A percentile compares a stretch with the other conserved stretches of the same genome.
phyloP scores from a whole-genome alignment of 768 basidiomycete genomes.

The Pulveroboletus ravenelii region DNA sequence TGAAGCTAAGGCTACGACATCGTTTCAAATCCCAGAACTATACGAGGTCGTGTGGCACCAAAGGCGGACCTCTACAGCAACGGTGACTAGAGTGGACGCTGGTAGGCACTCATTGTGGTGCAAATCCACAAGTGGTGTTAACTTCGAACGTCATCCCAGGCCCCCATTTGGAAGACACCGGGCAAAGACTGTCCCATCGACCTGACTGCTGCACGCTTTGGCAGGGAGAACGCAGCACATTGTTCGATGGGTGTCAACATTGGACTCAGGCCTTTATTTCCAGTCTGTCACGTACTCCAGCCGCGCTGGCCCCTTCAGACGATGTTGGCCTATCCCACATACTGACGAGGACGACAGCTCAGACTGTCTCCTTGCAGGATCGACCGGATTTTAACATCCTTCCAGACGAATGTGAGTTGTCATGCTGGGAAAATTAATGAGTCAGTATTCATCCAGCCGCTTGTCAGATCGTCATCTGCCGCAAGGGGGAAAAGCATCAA shows the following conservation, averaged over 20 bases:
- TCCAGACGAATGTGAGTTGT: constrained; percentile 4
- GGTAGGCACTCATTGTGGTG: constrained; percentile 8
- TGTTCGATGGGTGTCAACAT: neutral
- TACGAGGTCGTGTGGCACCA: neutral
- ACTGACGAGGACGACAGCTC: neutral
- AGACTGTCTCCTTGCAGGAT: neutral
- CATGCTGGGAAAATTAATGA: neutral
- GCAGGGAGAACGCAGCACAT: neutral
- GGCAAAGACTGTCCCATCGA: neutral
- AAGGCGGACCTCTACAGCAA: neutral
- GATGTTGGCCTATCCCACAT: too few species aligned
- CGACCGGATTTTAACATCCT: neutral
- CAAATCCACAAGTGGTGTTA: neutral
- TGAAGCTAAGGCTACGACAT: neutral
- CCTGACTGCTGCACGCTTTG: neutral
- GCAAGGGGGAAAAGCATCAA: neutral
- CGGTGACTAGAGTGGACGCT: neutral
- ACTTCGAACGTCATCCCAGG: constrained; percentile 5
- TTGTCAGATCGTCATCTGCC: constrained; percentile 7
- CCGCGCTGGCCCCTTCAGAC: neutral
- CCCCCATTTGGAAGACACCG: neutral
- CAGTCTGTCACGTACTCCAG: neutral
- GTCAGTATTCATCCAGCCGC: neutral
- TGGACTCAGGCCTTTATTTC: neutral
- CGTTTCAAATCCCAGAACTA: neutral